Evolutionary conservation across 73 alveolate species (phyloP).

Genomic region (Paramecium sonneborni): DNA sequence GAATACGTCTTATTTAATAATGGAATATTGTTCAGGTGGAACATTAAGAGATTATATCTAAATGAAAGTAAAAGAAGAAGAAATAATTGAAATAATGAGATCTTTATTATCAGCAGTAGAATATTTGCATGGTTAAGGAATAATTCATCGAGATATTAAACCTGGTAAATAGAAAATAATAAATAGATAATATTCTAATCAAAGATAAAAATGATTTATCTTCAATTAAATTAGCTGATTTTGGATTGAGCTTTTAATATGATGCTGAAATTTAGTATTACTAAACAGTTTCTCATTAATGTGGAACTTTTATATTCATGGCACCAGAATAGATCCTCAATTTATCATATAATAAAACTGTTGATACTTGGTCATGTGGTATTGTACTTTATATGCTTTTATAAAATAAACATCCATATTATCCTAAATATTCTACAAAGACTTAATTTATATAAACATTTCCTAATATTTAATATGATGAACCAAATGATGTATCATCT

Average conservation of each 20-base stretch:
- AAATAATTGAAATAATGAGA: conserved; percentile 64
- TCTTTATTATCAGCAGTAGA: conserved; percentile 74
- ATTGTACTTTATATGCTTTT: conserved; percentile 60
- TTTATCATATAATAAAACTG: conserved; percentile 38
- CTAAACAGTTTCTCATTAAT: conserved; percentile 14
- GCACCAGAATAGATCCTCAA: conserved; percentile 57
- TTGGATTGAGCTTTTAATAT: conserved; percentile 54
- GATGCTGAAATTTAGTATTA: neutral
- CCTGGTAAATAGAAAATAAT: conserved; percentile 49
- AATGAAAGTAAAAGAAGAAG: neutral
- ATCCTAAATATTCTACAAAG: neutral
- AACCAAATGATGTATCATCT: conserved; percentile 63
- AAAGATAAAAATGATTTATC: conserved; percentile 19
- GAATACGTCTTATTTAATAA: neutral
- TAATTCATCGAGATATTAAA: conserved; percentile 76
- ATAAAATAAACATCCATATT: conserved; percentile 45
- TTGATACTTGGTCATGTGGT: conserved; percentile 64
- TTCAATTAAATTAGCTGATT: conserved; percentile 57
- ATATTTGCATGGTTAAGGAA: conserved; percentile 73
- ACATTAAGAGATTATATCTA: neutral
- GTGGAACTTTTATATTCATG: conserved; percentile 63
- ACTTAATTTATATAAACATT: neutral
- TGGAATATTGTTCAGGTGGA: conserved; percentile 41
- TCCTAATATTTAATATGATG: conserved; percentile 27
- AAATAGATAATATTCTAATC: conserved; percentile 53